Conservation (phyloP, 2,329 filamentous ascomycete genomes). For the Aspergillus ibericus region DNA sequence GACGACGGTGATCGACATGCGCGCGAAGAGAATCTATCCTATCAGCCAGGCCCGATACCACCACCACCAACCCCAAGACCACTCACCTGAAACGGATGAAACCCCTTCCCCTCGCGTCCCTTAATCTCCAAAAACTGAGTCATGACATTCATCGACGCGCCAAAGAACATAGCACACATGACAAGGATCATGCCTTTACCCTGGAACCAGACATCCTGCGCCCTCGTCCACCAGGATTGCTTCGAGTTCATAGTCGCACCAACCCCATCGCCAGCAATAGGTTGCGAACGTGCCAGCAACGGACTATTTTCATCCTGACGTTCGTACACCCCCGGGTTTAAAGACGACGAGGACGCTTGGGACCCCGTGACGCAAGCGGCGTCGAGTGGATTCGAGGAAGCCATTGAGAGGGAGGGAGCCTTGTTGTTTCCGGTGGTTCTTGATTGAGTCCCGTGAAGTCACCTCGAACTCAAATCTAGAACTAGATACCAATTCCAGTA, state of each 20-base stretch:
- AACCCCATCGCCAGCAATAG: background rate
- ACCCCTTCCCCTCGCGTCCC: conserved; percentile 64
- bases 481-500: no score
- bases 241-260: background rate
- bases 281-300: background rate
- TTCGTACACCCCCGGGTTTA: no score
- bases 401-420: no score
- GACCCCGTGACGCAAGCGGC: background rate
- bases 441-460: no score
- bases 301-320: background rate
- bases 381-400: background rate
- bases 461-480: no score
- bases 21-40: conserved; percentile 67
- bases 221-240: conserved; percentile 25
- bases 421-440: no score
- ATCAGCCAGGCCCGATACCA: background rate
- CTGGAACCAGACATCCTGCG: conserved; percentile 51
- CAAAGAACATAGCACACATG: conserved; percentile 75
- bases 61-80: no score
- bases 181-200: conserved; percentile 76
- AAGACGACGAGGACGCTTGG: background rate
- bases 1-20: conserved; percentile 72
- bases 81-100: conserved; percentile 73
- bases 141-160: conserved; percentile 79
- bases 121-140: conserved; percentile 71